Conservation (phyloP, 345 rosid species). For the Camelina sativa region DNA sequence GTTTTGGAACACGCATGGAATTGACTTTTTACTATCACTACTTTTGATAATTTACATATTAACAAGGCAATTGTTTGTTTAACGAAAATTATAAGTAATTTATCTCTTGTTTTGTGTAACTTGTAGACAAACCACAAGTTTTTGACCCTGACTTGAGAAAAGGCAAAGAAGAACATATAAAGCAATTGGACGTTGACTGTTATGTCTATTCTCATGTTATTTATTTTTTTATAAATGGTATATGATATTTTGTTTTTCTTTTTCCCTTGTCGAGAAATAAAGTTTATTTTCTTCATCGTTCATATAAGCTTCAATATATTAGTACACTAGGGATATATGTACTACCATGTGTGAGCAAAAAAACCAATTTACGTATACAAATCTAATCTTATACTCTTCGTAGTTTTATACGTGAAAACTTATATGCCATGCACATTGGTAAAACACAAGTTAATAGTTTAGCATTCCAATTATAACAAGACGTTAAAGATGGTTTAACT, state of each 20-base stretch:
- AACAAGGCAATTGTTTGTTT: slow-evolving; percentile 2
- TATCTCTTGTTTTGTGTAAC: slow-evolving; percentile 20
- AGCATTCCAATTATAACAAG: too few relatives aligned
- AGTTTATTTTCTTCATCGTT: neutral
- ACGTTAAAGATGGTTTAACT: neutral
- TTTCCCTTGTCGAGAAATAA: neutral
- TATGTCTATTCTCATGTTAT: slow-evolving; percentile 36
- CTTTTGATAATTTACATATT: slow-evolving; percentile 23
- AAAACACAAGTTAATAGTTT: too few relatives aligned
- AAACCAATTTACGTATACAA: neutral
- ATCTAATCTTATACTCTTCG: neutral
- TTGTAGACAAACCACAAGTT: slow-evolving; percentile 9
- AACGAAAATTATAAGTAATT: neutral
- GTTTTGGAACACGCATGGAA: slow-evolving; percentile 26
- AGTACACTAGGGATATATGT: too few relatives aligned
- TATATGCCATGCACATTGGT: too few relatives aligned
- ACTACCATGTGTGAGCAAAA: too few relatives aligned
- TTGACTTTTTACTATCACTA: slow-evolving; percentile 23
- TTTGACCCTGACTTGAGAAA: slow-evolving; percentile 42
- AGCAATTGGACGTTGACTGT: slow-evolving; percentile 39
- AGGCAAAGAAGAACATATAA: slow-evolving; percentile 42
- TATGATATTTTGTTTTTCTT: neutral
- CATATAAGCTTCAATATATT: too few relatives aligned
- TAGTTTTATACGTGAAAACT: neutral
- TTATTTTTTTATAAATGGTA: neutral